Evolutionary conservation across 2,329 filamentous ascomycete genomes (phyloP).

Genomic region (Rhynchosporium secalis): DNA sequence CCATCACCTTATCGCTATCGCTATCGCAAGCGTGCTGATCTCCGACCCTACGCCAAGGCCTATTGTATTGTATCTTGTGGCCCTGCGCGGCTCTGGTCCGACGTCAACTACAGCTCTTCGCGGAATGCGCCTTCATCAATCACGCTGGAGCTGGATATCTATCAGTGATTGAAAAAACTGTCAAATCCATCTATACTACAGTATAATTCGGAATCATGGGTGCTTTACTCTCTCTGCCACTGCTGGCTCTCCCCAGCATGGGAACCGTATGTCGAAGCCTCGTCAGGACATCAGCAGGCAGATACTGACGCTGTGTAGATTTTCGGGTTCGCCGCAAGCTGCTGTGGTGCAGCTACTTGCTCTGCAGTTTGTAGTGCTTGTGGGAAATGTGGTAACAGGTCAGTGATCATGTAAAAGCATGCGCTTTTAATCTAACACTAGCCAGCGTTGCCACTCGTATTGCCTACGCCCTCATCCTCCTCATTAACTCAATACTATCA

Average conservation of each 20-base stretch:
- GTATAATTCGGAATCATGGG: slow-evolving; percentile 62
- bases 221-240: slow-evolving; percentile 82
- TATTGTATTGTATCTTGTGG: neutral
- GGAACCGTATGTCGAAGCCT: slow-evolving; percentile 68
- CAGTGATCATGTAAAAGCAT: slow-evolving; percentile 29
- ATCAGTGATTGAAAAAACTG: slow-evolving; percentile 9
- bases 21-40: neutral
- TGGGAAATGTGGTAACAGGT: slow-evolving; percentile 96
- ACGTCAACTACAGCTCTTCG: neutral
- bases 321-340: slow-evolving; percentile 78
- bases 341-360: slow-evolving; percentile 95
- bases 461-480: slow-evolving; percentile 89
- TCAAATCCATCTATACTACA: slow-evolving; percentile 12
- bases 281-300: slow-evolving; percentile 1
- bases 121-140: slow-evolving; percentile 19
- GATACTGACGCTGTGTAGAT: slow-evolving; percentile 51
- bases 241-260: slow-evolving; percentile 83
- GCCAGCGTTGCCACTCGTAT: slow-evolving; percentile 90
- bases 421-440: slow-evolving; percentile 20
- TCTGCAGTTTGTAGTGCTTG: slow-evolving; percentile 94
- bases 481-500: slow-evolving; percentile 93
- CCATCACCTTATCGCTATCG: no score
- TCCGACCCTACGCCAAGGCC: slow-evolving; percentile 4
- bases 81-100: slow-evolving; percentile 14
- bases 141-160: slow-evolving; percentile 7